Evolutionary conservation across 768 basidiomycete genomes (phyloP).

Genomic region (Leccinellum rugosiceps): DNA sequence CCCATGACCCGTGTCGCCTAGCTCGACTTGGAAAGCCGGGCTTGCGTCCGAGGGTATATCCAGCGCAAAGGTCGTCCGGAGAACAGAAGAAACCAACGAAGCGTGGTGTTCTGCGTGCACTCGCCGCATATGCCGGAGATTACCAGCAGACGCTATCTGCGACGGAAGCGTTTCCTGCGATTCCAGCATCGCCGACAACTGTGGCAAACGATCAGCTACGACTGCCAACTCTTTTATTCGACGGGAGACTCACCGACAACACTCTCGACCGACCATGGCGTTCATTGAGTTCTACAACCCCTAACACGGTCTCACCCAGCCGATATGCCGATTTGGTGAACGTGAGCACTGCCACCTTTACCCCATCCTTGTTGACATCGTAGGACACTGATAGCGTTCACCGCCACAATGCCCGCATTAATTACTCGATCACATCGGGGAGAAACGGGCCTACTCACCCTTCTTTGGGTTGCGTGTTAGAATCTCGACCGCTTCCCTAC

Average conservation of each 20-base stretch:
- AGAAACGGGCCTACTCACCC: conserved; percentile 43
- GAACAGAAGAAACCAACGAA: conserved; percentile 65
- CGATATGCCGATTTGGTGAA: conserved; percentile 90
- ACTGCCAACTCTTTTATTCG: not conserved
- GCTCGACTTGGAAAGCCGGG: conserved; percentile 74
- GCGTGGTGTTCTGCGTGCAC: conserved; percentile 86
- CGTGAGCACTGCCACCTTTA: conserved; percentile 85
- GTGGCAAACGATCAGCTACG: not conserved
- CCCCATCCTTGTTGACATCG: conserved; percentile 92
- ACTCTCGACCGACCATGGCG: conserved; percentile 69
- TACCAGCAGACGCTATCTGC: conserved; percentile 46
- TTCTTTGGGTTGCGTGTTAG: conserved; percentile 88
- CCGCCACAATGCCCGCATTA: not conserved
- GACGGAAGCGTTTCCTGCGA: conserved; percentile 81
- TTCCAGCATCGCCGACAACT: conserved; percentile 89
- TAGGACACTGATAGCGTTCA: conserved; percentile 63
- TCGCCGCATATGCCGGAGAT: conserved; percentile 56
- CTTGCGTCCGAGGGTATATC: conserved; percentile 92
- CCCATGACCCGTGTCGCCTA: conserved; percentile 36
- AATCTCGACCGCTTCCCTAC: conserved; percentile 87
- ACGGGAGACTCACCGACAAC: conserved; percentile 58
- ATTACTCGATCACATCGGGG: not conserved
- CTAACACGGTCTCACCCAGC: conserved; percentile 88
- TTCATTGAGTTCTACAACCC: conserved; percentile 85
- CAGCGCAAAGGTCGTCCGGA: conserved; percentile 81